Base-by-base conservation (phyloP, 1,139 yeast species). In the Yamadazyma mexicana region DNA sequence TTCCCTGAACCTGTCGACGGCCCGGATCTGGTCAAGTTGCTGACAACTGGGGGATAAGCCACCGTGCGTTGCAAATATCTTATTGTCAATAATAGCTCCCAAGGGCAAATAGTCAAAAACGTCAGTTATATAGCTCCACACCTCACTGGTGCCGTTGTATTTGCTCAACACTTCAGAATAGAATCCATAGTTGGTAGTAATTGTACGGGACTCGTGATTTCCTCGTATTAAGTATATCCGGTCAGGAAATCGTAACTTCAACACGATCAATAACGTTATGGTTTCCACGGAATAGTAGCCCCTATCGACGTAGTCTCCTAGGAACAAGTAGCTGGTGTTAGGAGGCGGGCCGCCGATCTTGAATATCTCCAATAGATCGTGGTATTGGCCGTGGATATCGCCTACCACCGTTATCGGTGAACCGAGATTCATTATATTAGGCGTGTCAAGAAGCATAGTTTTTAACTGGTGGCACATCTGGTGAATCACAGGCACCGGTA, bases 361-460 rank as follows among this genome's bases (percentile, higher is more conserved):
- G 64, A 92, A 94, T 31, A 92, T 88, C 60, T 92, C 98, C 31
- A 92, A 64, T 41, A 92, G 67, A 60, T 92, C 99, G 59, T 91
- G 95, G 57, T 87, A 92, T 61, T 92, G 99, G 3, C 98, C 98
- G 55, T 92, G 99, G 37, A 94, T 92, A 59, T 92, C 99, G 2
- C 99, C 99, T 4, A 92, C 97, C n/a, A 92, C 89, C 1, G 98
- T 87, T 15, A 94, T 88, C 0, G 98, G 98, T 1, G 95, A 79
- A 33, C 72, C 72, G 8, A 94, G 69, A 34, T 85, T 85, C 42
- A 92, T 87, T 31, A 94, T 95, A 57, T 94, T 94, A 45, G 77
- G 75, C 2, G 62, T 70, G 2, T 55, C 48, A 20, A 72, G 52
- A 11, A 72, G 56, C 43, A 66, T 69, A 0, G 67, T 56, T 48